Percentiles rank a stretch among this genome's conserved stretches.
Evolutionary conservation across 2,329 filamentous ascomycete genomes (phyloP).

Genomic region (Cladosporium sp.): DNA sequence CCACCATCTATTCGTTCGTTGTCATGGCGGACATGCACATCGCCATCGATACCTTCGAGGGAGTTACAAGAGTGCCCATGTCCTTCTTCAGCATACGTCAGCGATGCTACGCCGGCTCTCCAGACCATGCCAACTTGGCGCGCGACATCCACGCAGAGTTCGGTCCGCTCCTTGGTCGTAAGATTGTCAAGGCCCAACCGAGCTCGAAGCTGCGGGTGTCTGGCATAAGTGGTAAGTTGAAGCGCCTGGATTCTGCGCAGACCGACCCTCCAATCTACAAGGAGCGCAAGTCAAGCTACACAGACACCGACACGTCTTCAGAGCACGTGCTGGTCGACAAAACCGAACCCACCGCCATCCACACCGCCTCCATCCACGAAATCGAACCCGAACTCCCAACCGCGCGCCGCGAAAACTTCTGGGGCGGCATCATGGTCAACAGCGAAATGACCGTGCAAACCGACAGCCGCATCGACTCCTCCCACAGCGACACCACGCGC

Average conservation of each 20-base stretch:
- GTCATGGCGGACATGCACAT: slow-evolving; percentile 30
- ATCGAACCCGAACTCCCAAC: not conserved
- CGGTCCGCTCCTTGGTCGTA: slow-evolving; percentile 33
- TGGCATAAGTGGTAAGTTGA: slow-evolving; percentile 1
- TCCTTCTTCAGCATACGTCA: slow-evolving; percentile 43
- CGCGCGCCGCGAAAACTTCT: slow-evolving; percentile 21
- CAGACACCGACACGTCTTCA: slow-evolving; percentile 10
- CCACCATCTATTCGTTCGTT: slow-evolving; percentile 42
- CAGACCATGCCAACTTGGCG: slow-evolving; percentile 41
- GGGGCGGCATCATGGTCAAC: slow-evolving; percentile 34
- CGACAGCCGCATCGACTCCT: slow-evolving; percentile 24
- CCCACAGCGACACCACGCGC: slow-evolving; percentile 16
- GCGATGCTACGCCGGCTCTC: slow-evolving; percentile 40
- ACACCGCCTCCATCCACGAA: not conserved
- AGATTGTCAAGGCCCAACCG: slow-evolving; percentile 15
- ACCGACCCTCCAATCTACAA: slow-evolving; percentile 1
- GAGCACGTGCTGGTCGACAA: slow-evolving; percentile 10
- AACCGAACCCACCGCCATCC: slow-evolving; percentile 1
- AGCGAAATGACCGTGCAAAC: slow-evolving; percentile 32
- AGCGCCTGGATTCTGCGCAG: not conserved
- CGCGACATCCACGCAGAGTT: slow-evolving; percentile 45
- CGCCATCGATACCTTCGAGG: slow-evolving; percentile 22
- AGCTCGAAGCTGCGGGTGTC: slow-evolving; percentile 6
- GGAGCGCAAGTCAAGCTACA: slow-evolving; percentile 11
- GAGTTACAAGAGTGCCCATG: slow-evolving; percentile 35